Evolutionary conservation across 768 basidiomycete species (phyloP).

Genomic region (Gloeopeniophorella convolvens): DNA sequence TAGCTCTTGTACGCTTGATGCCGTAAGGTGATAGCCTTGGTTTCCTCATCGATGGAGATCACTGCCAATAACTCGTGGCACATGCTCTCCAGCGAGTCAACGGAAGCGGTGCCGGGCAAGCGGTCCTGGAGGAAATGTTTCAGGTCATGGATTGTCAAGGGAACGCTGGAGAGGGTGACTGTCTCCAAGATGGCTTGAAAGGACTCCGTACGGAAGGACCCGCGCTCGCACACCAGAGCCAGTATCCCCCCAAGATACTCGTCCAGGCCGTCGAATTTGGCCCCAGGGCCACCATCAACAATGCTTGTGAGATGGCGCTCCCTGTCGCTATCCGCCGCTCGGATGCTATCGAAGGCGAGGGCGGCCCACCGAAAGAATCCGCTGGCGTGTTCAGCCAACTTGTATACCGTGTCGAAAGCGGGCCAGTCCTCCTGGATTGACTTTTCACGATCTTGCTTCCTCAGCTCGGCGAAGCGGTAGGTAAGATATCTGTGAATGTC

Average conservation of each 20-base stretch:
- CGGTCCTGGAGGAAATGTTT: constrained; percentile 1
- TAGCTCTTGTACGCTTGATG: constrained; percentile 13
- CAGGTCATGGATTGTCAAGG: constrained; percentile 13
- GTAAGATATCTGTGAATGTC: constrained; percentile 7
- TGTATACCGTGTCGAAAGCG: neutral
- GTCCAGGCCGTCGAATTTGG: constrained; percentile 2
- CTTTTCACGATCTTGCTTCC: constrained; percentile 2
- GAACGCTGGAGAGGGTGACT: constrained; percentile 5
- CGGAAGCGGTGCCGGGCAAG: neutral
- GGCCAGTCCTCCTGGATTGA: constrained; percentile 10
- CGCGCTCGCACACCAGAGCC: neutral
- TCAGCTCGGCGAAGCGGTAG: constrained; percentile 10
- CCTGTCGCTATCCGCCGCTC: neutral
- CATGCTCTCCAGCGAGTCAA: neutral
- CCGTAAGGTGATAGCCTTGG: constrained; percentile 2
- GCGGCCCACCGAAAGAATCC: constrained; percentile 16
- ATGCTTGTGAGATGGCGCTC: constrained; percentile 1
- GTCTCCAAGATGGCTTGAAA: constrained; percentile 7
- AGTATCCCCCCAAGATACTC: neutral
- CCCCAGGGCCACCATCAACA: constrained; percentile 2
- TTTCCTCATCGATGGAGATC: constrained; percentile 3
- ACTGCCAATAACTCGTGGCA: constrained; percentile 9
- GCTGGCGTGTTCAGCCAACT: neutral
- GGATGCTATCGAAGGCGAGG: constrained; percentile 7
- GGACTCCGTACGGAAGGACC: neutral